Evolutionary conservation across 2,329 filamentous ascomycete species (phyloP), one percentile per base, ranked within the genome.

Genomic region (Cladorrhinum sp.): DNA sequence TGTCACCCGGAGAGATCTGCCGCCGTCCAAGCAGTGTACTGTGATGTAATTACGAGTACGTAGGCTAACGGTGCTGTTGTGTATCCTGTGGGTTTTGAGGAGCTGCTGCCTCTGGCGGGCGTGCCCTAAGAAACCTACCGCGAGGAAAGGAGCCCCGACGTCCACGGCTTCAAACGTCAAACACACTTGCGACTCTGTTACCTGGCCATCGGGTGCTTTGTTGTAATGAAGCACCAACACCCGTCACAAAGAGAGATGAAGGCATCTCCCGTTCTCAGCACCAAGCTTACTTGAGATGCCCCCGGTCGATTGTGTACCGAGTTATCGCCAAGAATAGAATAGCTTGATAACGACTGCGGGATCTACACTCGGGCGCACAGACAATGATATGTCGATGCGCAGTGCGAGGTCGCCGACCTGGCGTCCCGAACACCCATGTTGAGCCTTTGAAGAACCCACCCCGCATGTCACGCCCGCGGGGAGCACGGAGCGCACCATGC

Each of bases 401-500:
- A 53, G 30, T 48, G 33, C 59, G 62, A 64, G 62, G 62, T 64
- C 62, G 62, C 62, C 62, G 62, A 64, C 62, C 59, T 64, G 59
- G 59, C 55, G 56, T 62, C 59, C 62, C 59, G 59, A 59, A 52
- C 21, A 30, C 20, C n/a, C 21, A 28, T 33, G 39, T 55, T 16
- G 23, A 21, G 33, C 14, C 36, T 53, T n/a, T 59, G 50, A 30
- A 51, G 39, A 39, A 24, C 39, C 36, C 53, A 42, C 21, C 53
- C 53, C 52, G 18, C 52, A 48, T 57, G 46, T 36, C 23, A 33
- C 42, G 2, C 42, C 20, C 48, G 46, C 46, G 46, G 46, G 46
- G 21, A 21, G 46, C 46, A 24, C 46, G 46, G 46, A 49, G 46
- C 18, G 18, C 10, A 20, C 46, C 4, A 49, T 20, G 18, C 18